Base-by-base conservation (phyloP, 2,329 filamentous ascomycete genomes). In the Fusarium pseudonygamai region DNA sequence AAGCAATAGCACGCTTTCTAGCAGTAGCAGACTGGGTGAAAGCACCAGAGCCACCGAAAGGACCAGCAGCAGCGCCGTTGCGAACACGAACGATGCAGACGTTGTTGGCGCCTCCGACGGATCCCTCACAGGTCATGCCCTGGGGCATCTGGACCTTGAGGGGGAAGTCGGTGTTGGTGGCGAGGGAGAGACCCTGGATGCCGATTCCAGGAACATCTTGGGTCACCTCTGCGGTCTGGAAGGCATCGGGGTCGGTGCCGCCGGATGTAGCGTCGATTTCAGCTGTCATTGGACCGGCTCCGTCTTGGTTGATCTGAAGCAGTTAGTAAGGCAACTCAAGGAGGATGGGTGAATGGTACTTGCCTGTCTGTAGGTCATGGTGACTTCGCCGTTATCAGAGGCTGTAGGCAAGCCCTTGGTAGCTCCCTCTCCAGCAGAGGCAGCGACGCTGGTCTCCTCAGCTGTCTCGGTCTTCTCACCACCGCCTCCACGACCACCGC, bases 61-160 rank as follows among this genome's bases (percentile, higher is more conserved):
- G 91, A 10, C 90, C 90, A 15, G 90, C 89, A 24, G 86, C 81
- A 18, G 91, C 88, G 7, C 81, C 76, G 83, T 93, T 93, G 78
- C 89, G 87, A 64, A 93, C 84, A 66, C 90, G 88, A 37, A 91
- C 89, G 65, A 93, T 82, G 83, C 91, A 93, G 75, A 93, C 90
- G 76, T 90, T 89, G 68, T 83, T 76, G 20, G 86, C 90, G 32
- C 88, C 89, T 59, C 86, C 90, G 13, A 87, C 88, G 47, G 83
- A 84, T 63, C 85, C 91, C 34, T 87, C 84, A 81, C 91, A 93
- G 34, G 88, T 91, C 90, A 92, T 92, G 60, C 90, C 91, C n/a
- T 79, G 70, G 28, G 91, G 91, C 88, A 93, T 91, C 80, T 90
- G 86, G 62, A 92, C 87, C 70, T 86, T 87, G 77, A 93, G 82